Base-by-base conservation (phyloP, 768 basidiomycete species). In the Dioszegia crocea region DNA sequence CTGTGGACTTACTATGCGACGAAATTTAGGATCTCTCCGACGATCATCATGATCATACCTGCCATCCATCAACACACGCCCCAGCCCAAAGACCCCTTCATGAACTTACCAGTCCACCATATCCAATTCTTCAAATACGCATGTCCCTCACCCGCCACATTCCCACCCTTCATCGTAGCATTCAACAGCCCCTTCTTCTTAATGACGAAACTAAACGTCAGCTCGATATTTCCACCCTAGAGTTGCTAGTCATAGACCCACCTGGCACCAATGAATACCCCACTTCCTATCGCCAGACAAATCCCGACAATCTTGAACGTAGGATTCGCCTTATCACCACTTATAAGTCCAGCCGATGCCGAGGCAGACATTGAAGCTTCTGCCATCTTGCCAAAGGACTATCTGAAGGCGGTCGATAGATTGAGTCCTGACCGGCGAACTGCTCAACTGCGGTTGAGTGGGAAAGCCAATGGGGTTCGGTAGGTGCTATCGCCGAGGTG, bases 71-170 rank as follows among this genome's bases (percentile, higher is more conserved):
- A 89, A 56, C 51, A 8, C 38, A 19, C 93, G 89, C 30, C 93
- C 92, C 78, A 87, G 85, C 66, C 88, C 91, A 14, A 17, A 4
- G 33, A 21, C 2, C 38, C 9, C 16, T 17, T 16, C 88, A 89
- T 86, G 48, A 74, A 87, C 92, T 94, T 93, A 64, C 92, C 91
- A 30, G 80, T 80, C 94, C 92, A 97, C 94, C 92, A 96, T 83
- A 94, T 71, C 68, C 73, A 75, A 73, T 88, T 90, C 80, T 94
- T 97, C 73, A 98, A 84, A 80, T 98, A 99, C 12, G 84, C 90
- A 59, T 94, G 91, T 29, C 94, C 93, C 78, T 87, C 86, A 65
- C 88, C 91, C 60, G 88, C 87, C 0, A 56, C 60, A 48, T 61
- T 73, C 27, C 70, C 80, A 65, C 45, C 54, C 62, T 68, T 78